Evolutionary conservation across 129 eudicot species (phyloP).

Genomic region (Ambrosia artemisiifolia): DNA sequence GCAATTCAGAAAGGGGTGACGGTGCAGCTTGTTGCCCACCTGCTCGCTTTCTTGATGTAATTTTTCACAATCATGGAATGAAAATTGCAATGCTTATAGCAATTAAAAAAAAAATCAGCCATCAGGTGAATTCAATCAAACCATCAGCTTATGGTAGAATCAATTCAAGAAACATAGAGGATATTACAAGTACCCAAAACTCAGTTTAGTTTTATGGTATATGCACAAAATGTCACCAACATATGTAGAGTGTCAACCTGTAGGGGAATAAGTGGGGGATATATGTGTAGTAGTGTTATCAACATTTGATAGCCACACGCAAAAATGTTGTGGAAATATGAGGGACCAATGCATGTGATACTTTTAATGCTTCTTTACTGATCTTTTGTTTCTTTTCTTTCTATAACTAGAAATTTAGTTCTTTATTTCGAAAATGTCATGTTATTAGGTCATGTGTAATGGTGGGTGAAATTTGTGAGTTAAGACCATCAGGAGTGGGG

Average conservation of each 20-base stretch:
- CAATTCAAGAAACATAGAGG: background rate
- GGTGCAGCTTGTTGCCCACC: no score
- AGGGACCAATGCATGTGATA: constrained; percentile 27
- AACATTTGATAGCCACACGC: constrained; percentile 21
- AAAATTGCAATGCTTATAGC: no score
- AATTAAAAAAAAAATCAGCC: no score
- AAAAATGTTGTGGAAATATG: constrained; percentile 1
- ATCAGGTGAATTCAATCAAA: background rate
- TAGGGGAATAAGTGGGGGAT: constrained; percentile 21
- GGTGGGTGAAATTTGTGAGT: no score
- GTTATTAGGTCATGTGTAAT: no score
- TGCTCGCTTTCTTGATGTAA: no score
- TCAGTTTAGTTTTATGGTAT: background rate
- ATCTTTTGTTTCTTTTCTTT: constrained; percentile 4
- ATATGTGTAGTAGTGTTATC: constrained; percentile 1
- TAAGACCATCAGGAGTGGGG: no score
- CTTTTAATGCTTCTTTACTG: constrained; percentile 11
- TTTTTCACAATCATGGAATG: no score
- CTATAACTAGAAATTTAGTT: background rate
- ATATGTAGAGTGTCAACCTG: background rate
- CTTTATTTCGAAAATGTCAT: background rate
- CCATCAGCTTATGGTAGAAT: background rate
- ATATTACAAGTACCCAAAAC: background rate
- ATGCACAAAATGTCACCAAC: background rate
- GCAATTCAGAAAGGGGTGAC: no score